Evolutionary conservation across 2,329 filamentous ascomycete species (phyloP).

Genomic region (Ophiostoma perfectum): DNA sequence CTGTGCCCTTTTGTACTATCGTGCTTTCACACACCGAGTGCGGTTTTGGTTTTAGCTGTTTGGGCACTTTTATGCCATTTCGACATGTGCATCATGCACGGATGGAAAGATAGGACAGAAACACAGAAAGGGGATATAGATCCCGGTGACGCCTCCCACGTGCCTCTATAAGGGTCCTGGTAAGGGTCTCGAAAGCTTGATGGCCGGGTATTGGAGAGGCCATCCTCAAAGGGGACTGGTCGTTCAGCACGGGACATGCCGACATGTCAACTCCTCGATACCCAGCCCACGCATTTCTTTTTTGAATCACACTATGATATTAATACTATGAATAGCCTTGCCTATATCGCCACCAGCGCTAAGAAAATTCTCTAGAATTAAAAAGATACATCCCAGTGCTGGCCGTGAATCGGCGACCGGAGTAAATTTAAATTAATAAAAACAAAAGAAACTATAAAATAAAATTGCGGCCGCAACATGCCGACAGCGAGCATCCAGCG

Average conservation of each 20-base stretch:
- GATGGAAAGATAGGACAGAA: background rate
- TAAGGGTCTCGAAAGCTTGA: slow-evolving; percentile 7
- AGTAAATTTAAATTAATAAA: background rate
- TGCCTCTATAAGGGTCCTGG: background rate
- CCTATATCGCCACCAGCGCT: background rate
- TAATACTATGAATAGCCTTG: background rate
- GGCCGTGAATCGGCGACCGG: background rate
- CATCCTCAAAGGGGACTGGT: background rate
- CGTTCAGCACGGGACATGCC: background rate
- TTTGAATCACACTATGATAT: background rate
- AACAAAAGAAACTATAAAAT: background rate
- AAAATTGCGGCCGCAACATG: background rate
- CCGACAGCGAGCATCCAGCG: background rate
- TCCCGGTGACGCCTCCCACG: background rate
- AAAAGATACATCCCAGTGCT: background rate
- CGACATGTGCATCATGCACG: slow-evolving; percentile 3
- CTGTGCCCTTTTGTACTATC: too few relatives aligned
- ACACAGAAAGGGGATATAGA: background rate
- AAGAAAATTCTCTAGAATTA: background rate
- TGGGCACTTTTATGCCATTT: background rate
- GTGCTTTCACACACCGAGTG: background rate
- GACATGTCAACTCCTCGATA: background rate
- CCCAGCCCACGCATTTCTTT: background rate
- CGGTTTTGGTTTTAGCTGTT: background rate
- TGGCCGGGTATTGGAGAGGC: slow-evolving; percentile 4